phyloP scores from a whole-genome alignment of 805 yeast genomes.

The Danielia oregonensis region DNA sequence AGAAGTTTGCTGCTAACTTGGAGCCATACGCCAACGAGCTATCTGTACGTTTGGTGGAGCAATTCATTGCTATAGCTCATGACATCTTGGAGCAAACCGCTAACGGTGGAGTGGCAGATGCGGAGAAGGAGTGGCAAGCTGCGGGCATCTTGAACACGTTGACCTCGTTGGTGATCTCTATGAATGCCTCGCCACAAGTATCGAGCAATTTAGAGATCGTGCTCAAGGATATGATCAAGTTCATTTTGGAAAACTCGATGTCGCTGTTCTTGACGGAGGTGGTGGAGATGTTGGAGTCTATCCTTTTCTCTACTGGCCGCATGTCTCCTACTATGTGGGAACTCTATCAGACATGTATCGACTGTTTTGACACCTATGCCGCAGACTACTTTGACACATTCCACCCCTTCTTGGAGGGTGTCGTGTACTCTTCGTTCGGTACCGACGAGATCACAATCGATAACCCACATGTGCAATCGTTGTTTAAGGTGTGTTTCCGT shows the following conservation, averaged over 20 bases:
- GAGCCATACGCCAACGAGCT: constrained; percentile 52
- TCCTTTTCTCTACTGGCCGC: constrained; percentile 48
- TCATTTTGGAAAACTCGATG: constrained; percentile 39
- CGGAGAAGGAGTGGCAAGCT: constrained; percentile 43
- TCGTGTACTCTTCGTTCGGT: constrained; percentile 50
- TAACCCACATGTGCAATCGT: constrained; percentile 34
- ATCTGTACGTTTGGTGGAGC: constrained; percentile 60
- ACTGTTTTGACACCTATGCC: constrained; percentile 57
- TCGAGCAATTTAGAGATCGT: constrained; percentile 31
- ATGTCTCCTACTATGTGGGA: constrained; percentile 55
- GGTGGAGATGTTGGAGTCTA: constrained; percentile 48
- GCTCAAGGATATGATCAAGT: constrained; percentile 29
- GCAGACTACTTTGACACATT: constrained; percentile 55
- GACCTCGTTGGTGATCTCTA: constrained; percentile 40
- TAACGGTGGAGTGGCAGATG: constrained; percentile 9
- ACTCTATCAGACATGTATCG: constrained; percentile 44
- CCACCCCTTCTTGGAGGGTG: constrained; percentile 53
- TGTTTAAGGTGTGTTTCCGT: constrained; percentile 34
- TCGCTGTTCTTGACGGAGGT: constrained; percentile 35
- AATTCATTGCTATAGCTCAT: constrained; percentile 64
- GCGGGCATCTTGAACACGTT: constrained; percentile 40
- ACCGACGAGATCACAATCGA: constrained; percentile 31
- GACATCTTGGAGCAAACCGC: constrained; percentile 44
- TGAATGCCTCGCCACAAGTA: constrained; percentile 39
- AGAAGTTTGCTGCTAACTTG: constrained; percentile 38